A percentile compares a stretch with the other conserved stretches of the same genome.
Conservation (phyloP, 306 rosid species). For the Rosa rugosa region DNA sequence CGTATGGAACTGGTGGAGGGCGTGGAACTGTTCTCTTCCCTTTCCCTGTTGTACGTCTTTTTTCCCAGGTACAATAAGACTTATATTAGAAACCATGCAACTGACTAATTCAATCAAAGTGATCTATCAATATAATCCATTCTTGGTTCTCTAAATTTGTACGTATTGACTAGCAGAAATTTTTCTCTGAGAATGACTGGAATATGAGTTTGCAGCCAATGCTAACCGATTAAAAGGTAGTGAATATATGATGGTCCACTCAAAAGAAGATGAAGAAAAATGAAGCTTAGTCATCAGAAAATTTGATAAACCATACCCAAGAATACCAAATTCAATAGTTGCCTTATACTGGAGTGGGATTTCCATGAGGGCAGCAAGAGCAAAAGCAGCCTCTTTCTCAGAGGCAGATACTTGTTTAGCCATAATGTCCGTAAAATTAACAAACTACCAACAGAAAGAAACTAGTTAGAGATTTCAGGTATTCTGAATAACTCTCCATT, state of each 20-base stretch:
- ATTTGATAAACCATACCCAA: constrained; percentile 53
- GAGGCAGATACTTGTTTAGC: constrained; percentile 33
- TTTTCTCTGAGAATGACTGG: background rate
- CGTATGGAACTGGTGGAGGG: constrained; percentile 66
- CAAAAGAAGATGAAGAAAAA: background rate
- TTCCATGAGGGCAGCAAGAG: constrained; percentile 96
- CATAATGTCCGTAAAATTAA: constrained; percentile 77
- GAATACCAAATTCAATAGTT: constrained; percentile 46
- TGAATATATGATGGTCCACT: background rate
- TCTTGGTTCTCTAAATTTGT: background rate
- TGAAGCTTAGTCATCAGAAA: background rate
- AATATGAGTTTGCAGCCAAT: background rate
- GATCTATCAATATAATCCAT: background rate
- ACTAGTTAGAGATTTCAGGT: constrained; percentile 1
- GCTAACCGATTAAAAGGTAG: background rate
- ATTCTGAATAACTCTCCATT: constrained; percentile 4
- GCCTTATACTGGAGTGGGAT: constrained; percentile 93
- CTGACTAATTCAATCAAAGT: background rate
- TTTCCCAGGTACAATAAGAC: constrained; percentile 17
- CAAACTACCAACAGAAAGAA: constrained; percentile 52
- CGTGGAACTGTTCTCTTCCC: constrained; percentile 57
- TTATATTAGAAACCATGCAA: constrained; percentile 5
- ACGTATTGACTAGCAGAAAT: background rate
- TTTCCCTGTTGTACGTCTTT: constrained; percentile 60
- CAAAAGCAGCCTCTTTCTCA: constrained; percentile 79